Evolutionary conservation across 1,284 basidiomycete genomes (phyloP).

Genomic region (Trichosporon faecale): DNA sequence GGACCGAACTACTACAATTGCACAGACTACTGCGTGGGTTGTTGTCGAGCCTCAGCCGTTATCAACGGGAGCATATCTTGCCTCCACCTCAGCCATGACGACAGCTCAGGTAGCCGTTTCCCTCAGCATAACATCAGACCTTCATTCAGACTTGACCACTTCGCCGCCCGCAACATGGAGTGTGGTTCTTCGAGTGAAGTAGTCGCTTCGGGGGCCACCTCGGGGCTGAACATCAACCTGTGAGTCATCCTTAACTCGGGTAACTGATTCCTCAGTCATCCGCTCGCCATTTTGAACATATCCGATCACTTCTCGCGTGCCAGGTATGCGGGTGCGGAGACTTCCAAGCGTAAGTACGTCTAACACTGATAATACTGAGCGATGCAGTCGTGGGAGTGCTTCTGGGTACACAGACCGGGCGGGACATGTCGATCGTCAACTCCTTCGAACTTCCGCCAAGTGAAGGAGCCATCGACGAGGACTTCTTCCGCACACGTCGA

Average conservation of each 20-base stretch:
- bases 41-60: too few species aligned
- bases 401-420: conserved; percentile 88
- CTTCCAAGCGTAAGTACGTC: conserved; percentile 11
- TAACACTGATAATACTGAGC: not conserved
- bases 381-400: conserved; percentile 79
- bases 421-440: conserved; percentile 94
- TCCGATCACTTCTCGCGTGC: conserved; percentile 93
- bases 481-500: conserved; percentile 73
- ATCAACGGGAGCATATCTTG: not conserved
- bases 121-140: too few species aligned
- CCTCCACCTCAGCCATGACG: not conserved
- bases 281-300: conserved; percentile 91
- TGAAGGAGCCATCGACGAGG: conserved; percentile 61
- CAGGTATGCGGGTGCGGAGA: conserved; percentile 4
- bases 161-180: conserved; percentile 1
- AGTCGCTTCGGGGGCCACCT: conserved; percentile 27
- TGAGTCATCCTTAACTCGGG: conserved; percentile 20
- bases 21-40: too few species aligned
- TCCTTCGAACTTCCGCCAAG: conserved; percentile 76
- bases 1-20: too few species aligned
- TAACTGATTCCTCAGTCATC: conserved; percentile 63
- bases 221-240: conserved; percentile 48
- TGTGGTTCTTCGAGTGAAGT: not conserved
- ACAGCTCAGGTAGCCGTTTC: not conserved
- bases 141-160: not conserved